Percentiles rank a stretch among this genome's conserved stretches.
Conservation (phyloP, 768 basidiomycete species). For the Rhizopogon vinicolor region DNA sequence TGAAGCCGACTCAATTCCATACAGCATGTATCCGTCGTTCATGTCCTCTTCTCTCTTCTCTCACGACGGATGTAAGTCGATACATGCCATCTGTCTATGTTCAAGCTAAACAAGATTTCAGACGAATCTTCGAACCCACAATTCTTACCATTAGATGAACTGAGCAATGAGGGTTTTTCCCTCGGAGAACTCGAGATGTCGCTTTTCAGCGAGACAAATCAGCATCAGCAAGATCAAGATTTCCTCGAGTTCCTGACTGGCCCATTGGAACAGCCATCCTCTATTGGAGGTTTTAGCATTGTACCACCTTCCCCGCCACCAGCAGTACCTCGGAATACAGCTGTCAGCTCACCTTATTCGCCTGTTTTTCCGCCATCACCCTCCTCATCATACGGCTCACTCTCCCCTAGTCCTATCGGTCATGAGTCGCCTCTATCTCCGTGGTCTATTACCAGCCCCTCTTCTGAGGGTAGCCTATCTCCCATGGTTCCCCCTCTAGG, state of each 20-base stretch:
- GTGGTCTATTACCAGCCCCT: slow-evolving; percentile 11
- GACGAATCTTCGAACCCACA: background rate
- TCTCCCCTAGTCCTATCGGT: slow-evolving; percentile 16
- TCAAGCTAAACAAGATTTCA: background rate
- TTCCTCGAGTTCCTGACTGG: slow-evolving; percentile 4
- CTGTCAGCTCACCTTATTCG: background rate
- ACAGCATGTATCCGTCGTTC: background rate
- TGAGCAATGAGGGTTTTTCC: background rate
- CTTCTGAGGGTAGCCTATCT: background rate
- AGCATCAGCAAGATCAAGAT: background rate
- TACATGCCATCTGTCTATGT: background rate
- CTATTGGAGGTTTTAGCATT: background rate
- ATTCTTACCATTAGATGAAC: background rate
- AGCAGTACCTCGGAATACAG: background rate
- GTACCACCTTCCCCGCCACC: background rate
- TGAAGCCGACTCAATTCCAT: background rate
- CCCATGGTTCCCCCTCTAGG: background rate
- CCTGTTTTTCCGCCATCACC: slow-evolving; percentile 14
- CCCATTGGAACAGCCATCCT: too few species aligned
- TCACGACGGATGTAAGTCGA: background rate
- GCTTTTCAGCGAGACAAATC: background rate
- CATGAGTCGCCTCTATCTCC: slow-evolving; percentile 6
- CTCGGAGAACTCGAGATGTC: background rate
- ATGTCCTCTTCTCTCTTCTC: background rate
- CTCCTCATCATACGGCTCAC: slow-evolving; percentile 18